A percentile compares a stretch with the other conserved stretches of the same genome.
These are phyloP conservation scores for Grosmannia clavigera DNA, from an alignment of 2,329 filamentous ascomycete genomes.

Conservation along the genomic window DNA sequence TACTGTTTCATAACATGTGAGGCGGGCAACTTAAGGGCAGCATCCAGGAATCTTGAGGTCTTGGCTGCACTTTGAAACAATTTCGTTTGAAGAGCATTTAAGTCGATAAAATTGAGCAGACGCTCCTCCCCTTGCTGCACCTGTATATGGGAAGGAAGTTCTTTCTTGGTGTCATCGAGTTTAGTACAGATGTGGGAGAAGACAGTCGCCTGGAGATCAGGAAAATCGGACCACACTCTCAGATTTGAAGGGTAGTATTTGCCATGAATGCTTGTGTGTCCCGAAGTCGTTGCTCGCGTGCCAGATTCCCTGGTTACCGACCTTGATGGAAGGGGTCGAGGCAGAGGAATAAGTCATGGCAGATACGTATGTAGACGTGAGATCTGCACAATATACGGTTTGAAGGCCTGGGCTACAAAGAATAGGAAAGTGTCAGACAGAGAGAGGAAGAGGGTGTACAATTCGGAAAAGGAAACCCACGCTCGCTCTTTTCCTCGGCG, in stretches of 20 bases:
- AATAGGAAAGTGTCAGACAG: not conserved
- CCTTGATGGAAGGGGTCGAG: not conserved
- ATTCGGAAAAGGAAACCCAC: not conserved
- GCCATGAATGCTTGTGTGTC: not conserved
- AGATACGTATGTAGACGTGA: not conserved
- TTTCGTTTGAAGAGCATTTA: not conserved
- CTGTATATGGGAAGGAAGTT: not conserved
- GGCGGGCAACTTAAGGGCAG: not conserved
- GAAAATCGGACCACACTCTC: conserved; percentile 31
- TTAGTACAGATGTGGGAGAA: not conserved
- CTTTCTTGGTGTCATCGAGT: not conserved
- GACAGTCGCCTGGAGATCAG: not conserved
- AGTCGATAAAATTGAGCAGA: not conserved
- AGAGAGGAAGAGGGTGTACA: not conserved
- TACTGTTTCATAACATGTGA: not conserved
- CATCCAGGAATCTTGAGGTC: not conserved
- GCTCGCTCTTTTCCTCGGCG: not conserved
- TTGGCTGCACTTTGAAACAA: not conserved
- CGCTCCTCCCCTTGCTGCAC: not conserved
- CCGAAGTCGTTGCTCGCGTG: not conserved
- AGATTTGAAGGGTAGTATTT: conserved; percentile 1
- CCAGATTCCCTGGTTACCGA: not conserved
- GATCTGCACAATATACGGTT: not conserved
- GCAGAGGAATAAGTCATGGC: not conserved
- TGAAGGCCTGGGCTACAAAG: not conserved